phyloP scores from a whole-genome alignment of 371 early-diverging fungal species.

The Syncephalis fuscata region DNA sequence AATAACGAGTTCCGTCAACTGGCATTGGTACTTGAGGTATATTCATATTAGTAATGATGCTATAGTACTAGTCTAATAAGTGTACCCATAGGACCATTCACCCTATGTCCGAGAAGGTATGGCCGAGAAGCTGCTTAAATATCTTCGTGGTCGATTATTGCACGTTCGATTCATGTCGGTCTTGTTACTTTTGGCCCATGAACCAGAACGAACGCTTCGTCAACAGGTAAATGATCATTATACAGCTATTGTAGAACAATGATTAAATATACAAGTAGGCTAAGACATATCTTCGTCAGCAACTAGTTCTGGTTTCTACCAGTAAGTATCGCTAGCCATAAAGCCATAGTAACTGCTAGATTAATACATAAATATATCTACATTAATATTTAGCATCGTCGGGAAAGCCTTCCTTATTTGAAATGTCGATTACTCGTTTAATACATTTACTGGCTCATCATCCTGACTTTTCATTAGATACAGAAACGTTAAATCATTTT shows the following conservation, averaged over 20 bases:
- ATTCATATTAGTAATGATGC: not conserved
- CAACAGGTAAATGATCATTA: too few relatives aligned
- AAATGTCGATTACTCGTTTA: constrained; percentile 45
- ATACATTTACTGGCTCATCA: constrained; percentile 77
- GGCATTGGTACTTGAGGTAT: constrained; percentile 8
- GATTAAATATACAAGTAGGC: too few relatives aligned
- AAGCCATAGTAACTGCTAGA: constrained; percentile 3
- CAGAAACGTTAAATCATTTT: constrained; percentile 34
- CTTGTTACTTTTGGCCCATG: constrained; percentile 69
- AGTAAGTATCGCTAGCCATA: not conserved
- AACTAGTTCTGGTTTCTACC: not conserved
- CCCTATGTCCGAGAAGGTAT: constrained; percentile 68
- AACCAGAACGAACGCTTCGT: constrained; percentile 53
- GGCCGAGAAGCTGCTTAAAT: constrained; percentile 48
- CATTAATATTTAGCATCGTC: too few relatives aligned
- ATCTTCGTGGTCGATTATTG: constrained; percentile 34
- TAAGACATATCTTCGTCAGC: not conserved
- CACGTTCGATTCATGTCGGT: constrained; percentile 50
- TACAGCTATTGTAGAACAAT: too few relatives aligned
- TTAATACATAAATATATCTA: too few relatives aligned
- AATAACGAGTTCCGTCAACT: constrained; percentile 34
- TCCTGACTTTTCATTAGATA: constrained; percentile 60
- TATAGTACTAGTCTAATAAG: not conserved
- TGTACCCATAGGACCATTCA: constrained; percentile 37
- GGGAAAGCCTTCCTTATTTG: constrained; percentile 24